Conservation (phyloP, 805 yeast genomes). For the Candida nonsorbophila region DNA sequence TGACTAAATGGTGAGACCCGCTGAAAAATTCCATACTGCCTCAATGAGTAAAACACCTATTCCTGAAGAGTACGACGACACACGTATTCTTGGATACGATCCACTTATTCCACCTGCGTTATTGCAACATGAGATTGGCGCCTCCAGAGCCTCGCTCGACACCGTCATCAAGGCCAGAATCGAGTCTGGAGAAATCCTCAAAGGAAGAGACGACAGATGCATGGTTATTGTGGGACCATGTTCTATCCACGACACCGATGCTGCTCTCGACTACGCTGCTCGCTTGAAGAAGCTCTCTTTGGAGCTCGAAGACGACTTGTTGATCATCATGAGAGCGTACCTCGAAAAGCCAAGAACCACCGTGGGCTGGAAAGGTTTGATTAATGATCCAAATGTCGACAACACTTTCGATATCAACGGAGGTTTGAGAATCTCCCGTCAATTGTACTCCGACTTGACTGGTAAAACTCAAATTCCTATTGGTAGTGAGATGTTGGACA, state of each 20-base stretch:
- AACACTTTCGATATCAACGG: slow-evolving; percentile 90
- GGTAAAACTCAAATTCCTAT: slow-evolving; percentile 66
- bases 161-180: slow-evolving; percentile 74
- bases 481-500: slow-evolving; percentile 97
- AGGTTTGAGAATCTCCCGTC: slow-evolving; percentile 85
- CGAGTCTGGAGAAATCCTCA: slow-evolving; percentile 63
- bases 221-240: slow-evolving; percentile 95
- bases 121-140: slow-evolving; percentile 79
- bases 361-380: slow-evolving; percentile 98
- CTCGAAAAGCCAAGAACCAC: slow-evolving; percentile 97
- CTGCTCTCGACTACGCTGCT: slow-evolving; percentile 85
- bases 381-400: slow-evolving; percentile 95
- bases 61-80: slow-evolving; percentile 68
- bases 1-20: slow-evolving; percentile 1
- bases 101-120: slow-evolving; percentile 95
- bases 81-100: slow-evolving; percentile 82
- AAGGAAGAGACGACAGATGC: slow-evolving; percentile 82
- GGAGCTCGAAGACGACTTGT: slow-evolving; percentile 66
- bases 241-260: slow-evolving; percentile 89
- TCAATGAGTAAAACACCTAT: slow-evolving; percentile 43
- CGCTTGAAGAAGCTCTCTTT: slow-evolving; percentile 55
- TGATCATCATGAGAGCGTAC: slow-evolving; percentile 95
- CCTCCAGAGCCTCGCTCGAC: slow-evolving; percentile 52
- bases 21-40: neutral
- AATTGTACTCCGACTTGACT: slow-evolving; percentile 79